Evolutionary conservation across 148 eudicot species (phyloP).

Genomic region (Fagopyrum homotropicum): DNA sequence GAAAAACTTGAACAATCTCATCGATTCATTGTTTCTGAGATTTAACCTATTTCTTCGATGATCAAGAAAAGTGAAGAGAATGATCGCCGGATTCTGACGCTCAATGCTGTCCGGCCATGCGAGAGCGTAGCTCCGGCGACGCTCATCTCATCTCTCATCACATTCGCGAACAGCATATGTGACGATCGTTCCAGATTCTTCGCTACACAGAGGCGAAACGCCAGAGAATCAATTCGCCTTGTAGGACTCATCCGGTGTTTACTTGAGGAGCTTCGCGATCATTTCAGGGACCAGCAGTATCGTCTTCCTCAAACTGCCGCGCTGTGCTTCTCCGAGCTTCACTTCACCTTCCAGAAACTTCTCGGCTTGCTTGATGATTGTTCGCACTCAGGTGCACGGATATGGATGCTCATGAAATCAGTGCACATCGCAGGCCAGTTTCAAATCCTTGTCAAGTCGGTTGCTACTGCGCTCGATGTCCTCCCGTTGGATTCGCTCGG

Average conservation of each 20-base stretch:
- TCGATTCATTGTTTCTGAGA: background rate
- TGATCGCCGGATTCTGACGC: constrained; percentile 62
- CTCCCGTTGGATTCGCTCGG: constrained; percentile 26
- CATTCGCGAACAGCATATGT: constrained; percentile 32
- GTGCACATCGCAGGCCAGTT: constrained; percentile 38
- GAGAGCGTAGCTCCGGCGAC: constrained; percentile 48
- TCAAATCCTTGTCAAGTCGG: constrained; percentile 20
- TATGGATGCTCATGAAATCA: constrained; percentile 49
- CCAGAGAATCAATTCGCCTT: constrained; percentile 49
- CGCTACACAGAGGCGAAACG: constrained; percentile 36
- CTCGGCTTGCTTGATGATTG: constrained; percentile 56
- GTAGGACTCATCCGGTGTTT: constrained; percentile 48
- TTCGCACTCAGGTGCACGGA: constrained; percentile 38
- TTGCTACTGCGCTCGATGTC: constrained; percentile 54
- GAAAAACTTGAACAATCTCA: background rate
- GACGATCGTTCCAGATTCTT: constrained; percentile 27
- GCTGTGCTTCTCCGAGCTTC: constrained; percentile 64
- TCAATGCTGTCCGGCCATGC: constrained; percentile 73
- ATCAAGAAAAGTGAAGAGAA: constrained; percentile 30
- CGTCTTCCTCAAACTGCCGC: constrained; percentile 12
- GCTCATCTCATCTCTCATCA: constrained; percentile 45
- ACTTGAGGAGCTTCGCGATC: constrained; percentile 48
- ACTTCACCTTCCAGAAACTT: constrained; percentile 52
- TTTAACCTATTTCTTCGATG: constrained; percentile 24
- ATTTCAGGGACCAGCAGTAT: constrained; percentile 4